phyloP scores from a whole-genome alignment of 2,329 filamentous ascomycete species.

The Microdochium bolleyi region DNA sequence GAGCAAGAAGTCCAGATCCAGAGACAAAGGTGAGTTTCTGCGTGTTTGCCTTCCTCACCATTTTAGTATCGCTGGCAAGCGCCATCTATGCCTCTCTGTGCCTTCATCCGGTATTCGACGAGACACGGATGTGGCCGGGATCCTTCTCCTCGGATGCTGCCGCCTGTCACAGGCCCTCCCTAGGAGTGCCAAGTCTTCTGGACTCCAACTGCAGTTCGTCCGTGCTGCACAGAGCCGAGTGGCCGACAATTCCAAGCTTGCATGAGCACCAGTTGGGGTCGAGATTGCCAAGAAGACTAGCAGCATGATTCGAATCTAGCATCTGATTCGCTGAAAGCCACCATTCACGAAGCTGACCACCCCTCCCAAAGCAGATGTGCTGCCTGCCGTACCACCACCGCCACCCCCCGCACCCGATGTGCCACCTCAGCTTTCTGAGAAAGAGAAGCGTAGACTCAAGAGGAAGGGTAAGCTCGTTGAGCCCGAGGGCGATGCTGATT shows the following conservation, averaged over 20 bases:
- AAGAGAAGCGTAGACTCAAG: slow-evolving; percentile 22
- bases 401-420: slow-evolving; percentile 26
- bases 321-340: not conserved
- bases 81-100: not conserved
- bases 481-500: not conserved
- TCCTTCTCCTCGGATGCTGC: not conserved
- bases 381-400: slow-evolving; percentile 29
- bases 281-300: not conserved
- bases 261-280: not conserved
- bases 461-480: slow-evolving; percentile 29
- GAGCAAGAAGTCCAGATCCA: slow-evolving; percentile 26
- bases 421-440: slow-evolving; percentile 13
- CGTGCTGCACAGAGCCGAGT: not conserved
- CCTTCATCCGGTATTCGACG: not conserved
- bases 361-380: slow-evolving; percentile 24
- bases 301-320: not conserved
- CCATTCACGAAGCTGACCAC: slow-evolving; percentile 22
- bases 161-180: not conserved
- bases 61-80: not conserved
- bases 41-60: not conserved
- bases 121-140: not conserved
- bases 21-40: slow-evolving; percentile 1
- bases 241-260: not conserved
- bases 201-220: slow-evolving; percentile 7
- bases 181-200: slow-evolving; percentile 4